Conservation (phyloP, 768 basidiomycete genomes). For the Russula sp. region DNA sequence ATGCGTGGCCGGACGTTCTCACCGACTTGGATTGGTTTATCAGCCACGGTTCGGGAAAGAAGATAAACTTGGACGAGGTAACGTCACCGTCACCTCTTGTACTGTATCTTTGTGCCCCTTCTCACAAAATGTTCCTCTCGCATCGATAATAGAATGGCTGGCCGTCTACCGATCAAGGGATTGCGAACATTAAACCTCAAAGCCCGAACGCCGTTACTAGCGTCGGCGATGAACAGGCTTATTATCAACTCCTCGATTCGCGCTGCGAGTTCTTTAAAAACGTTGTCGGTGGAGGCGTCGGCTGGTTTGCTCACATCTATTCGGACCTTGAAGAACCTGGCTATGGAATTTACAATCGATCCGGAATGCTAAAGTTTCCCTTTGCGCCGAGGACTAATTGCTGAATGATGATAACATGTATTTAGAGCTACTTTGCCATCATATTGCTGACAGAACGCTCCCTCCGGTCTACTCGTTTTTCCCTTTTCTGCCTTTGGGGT, state of each 20-base stretch:
- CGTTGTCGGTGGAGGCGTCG: slow-evolving; percentile 58
- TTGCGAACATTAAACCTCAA: slow-evolving; percentile 59
- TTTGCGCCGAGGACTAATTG: slow-evolving; percentile 65
- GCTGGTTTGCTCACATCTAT: slow-evolving; percentile 84
- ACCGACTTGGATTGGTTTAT: slow-evolving; percentile 65
- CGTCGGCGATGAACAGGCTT: slow-evolving; percentile 45
- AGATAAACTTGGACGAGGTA: slow-evolving; percentile 71
- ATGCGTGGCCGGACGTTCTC: slow-evolving; percentile 60
- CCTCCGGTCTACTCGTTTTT: neutral
- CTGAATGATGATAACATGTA: slow-evolving; percentile 35
- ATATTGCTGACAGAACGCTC: neutral
- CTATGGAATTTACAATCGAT: slow-evolving; percentile 60
- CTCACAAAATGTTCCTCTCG: neutral
- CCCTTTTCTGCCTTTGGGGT: neutral
- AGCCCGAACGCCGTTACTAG: slow-evolving; percentile 55
- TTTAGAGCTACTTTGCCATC: no score
- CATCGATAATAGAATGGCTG: slow-evolving; percentile 61
- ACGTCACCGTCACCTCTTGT: slow-evolving; percentile 18
- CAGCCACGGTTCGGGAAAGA: slow-evolving; percentile 58
- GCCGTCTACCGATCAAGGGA: slow-evolving; percentile 55
- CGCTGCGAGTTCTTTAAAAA: slow-evolving; percentile 63
- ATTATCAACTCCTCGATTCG: slow-evolving; percentile 59
- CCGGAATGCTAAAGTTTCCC: slow-evolving; percentile 55
- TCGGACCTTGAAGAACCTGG: slow-evolving; percentile 63
- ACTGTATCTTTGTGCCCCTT: neutral